Conservation (phyloP, 805 yeast genomes). For the Metschnikowia dekortorum region DNA sequence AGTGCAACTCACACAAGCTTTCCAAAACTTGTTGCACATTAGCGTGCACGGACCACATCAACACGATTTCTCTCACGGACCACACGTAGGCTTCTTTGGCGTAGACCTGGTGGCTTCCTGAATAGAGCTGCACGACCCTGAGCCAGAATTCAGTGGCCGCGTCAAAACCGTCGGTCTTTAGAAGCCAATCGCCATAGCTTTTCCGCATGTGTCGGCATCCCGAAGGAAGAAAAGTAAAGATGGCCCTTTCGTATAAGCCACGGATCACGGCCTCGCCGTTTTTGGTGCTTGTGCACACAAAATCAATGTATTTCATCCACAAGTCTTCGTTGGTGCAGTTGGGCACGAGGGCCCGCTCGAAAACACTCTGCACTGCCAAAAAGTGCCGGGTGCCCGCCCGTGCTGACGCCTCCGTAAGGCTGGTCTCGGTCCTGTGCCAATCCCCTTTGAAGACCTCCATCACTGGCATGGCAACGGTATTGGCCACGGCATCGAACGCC, state of each 20-base stretch:
- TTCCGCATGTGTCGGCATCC: constrained; percentile 22
- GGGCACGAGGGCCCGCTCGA: constrained; percentile 72
- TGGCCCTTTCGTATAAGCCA: constrained; percentile 49
- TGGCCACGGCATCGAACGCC: not conserved
- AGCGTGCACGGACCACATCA: constrained; percentile 13
- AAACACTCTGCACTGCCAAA: constrained; percentile 43
- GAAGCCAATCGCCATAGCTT: constrained; percentile 23
- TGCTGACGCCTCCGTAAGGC: not conserved
- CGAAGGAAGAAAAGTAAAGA: constrained; percentile 35
- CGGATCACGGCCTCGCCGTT: constrained; percentile 21
- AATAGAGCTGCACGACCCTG: constrained; percentile 21
- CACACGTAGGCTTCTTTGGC: constrained; percentile 19
- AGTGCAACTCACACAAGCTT: constrained; percentile 8
- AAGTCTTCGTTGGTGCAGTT: constrained; percentile 53
- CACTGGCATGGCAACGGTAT: not conserved
- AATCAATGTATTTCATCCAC: constrained; percentile 68
- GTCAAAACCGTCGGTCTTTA: constrained; percentile 16
- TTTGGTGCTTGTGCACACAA: constrained; percentile 32
- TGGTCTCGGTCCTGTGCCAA: not conserved
- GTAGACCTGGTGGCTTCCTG: constrained; percentile 17
- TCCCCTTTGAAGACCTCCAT: not conserved
- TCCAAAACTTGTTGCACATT: constrained; percentile 19
- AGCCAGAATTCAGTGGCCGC: constrained; percentile 25
- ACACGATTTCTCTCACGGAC: constrained; percentile 5
- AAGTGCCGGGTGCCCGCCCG: constrained; percentile 3